Evolutionary conservation across 2,329 filamentous ascomycete species (phyloP), one percentile per base, ranked within the genome.

Genomic region (Colletotrichum abscissum): DNA sequence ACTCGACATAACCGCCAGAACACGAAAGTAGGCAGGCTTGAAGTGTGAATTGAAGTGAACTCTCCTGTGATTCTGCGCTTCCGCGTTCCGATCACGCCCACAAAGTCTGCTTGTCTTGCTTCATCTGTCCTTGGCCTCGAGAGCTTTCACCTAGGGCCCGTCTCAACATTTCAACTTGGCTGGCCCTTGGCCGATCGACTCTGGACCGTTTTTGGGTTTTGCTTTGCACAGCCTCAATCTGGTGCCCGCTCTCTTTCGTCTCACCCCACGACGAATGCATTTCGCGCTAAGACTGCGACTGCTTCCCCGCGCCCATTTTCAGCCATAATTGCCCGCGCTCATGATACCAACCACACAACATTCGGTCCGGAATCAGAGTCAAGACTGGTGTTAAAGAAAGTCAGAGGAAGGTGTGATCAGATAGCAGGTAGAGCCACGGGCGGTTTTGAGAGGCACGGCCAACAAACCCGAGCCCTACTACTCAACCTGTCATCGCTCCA

Each of bases 221-320:
- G 38, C 38, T 72, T 69, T 72, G 69, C 69, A 72, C 69, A 69
- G 69, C 69, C 69, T 63, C 69, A 63, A 72, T 59, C 24, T 42
- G 55, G 66, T 63, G 66, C 42, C 65, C 66, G 69, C 60, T 59
- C 54, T 59, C 38, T 59, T 30, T 65, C 64, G 64, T 72, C 38
- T 63, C 49, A 68, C 62, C 64, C 69, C 63, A 67, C 68, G 63
- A 68, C 42, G 28, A 33, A 46, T 26, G 46, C n/a, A 63, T n/a
- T 33, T 30, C 60, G 22, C 60, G 16, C 24, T 24, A 14, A 30
- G 46, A 26, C 42, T 49, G n/a, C 28, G n/a, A 52, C 60, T 28
- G 42, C 24, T 54, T 24, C 60, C 38, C 60, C 60, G 19, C 60
- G 60, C 42, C 35, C 24, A 24, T 49, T n/a, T 6, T 11, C 19